Conservation (phyloP, 2,329 filamentous ascomycete genomes). For the Xylariaceae sp. region DNA sequence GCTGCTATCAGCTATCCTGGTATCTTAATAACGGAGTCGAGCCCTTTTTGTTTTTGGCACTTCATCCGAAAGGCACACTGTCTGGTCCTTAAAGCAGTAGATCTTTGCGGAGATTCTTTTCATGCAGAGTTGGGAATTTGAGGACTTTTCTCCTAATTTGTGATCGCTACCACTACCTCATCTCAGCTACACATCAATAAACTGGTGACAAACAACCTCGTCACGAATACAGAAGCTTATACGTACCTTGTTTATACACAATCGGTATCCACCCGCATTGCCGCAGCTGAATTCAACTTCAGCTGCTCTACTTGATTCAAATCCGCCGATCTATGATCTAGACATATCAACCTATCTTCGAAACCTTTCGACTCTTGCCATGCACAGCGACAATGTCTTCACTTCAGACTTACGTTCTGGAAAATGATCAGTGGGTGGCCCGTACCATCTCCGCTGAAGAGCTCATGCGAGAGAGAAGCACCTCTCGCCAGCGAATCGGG, state of each 20-base stretch:
- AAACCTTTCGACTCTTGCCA: neutral
- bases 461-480: constrained; percentile 35
- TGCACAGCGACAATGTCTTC: constrained; percentile 41
- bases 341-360: neutral
- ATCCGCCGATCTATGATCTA: neutral
- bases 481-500: constrained; percentile 39
- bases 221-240: too few species aligned
- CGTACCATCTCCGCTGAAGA: constrained; percentile 49
- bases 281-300: neutral
- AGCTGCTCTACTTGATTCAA: neutral
- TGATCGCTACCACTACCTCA: neutral
- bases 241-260: too few species aligned
- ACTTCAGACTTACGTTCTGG: constrained; percentile 57
- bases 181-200: neutral
- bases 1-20: neutral
- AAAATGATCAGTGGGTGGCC: constrained; percentile 61
- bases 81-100: neutral
- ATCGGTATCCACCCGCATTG: neutral
- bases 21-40: neutral
- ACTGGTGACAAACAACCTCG: neutral
- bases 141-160: neutral
- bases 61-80: too few species aligned
- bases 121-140: neutral
- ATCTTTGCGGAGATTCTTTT: neutral
- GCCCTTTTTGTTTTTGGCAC: too few species aligned